Evolutionary conservation across 73 alveolate genomes (phyloP).

Genomic region (Paramecium pentaurelia): DNA sequence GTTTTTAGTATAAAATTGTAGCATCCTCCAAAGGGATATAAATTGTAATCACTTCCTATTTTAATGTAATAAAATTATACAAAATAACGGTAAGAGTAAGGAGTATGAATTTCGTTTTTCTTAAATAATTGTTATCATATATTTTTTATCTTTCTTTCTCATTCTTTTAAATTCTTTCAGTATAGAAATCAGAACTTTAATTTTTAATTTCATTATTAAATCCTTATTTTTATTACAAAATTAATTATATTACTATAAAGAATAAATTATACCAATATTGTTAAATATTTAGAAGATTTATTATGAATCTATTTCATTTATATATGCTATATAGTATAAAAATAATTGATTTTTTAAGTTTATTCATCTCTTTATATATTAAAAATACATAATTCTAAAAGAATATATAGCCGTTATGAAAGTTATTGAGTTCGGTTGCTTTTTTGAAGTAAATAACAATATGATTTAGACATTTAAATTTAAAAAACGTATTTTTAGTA

Average conservation of each 20-base stretch:
- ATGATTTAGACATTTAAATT: background rate
- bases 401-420: background rate
- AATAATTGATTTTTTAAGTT: background rate
- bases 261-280: background rate
- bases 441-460: background rate
- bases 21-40: constrained; percentile 28
- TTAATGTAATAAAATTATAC: constrained; percentile 37
- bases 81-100: constrained; percentile 18
- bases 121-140: background rate
- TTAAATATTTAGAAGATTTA: too few relatives aligned
- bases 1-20: constrained; percentile 10
- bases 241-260: background rate
- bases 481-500: background rate
- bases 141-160: background rate
- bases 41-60: constrained; percentile 20
- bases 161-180: background rate
- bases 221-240: background rate
- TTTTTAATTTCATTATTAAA: background rate
- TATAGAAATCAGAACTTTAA: too few relatives aligned
- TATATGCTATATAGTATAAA: too few relatives aligned
- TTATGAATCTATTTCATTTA: background rate
- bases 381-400: too few relatives aligned
- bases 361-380: background rate
- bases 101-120: background rate
- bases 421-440: background rate